Percentiles rank a stretch among this genome's conserved stretches.
Conservation (phyloP, 345 rosid species). For the Kandelia obovata region DNA sequence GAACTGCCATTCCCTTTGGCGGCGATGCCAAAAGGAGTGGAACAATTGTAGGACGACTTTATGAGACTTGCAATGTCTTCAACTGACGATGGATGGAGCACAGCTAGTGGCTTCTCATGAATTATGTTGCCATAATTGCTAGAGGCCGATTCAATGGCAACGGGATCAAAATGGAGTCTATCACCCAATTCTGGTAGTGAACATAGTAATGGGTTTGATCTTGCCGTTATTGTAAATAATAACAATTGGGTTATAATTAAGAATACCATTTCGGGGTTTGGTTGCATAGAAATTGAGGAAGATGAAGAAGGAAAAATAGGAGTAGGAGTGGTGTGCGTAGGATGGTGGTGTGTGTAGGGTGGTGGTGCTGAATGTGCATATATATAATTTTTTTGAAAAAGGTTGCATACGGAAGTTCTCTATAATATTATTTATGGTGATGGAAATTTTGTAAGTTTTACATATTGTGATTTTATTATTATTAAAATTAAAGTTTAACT, state of each 20-base stretch:
- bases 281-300: too few species aligned
- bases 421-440: too few species aligned
- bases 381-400: too few species aligned
- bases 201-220: background rate
- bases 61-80: slow-evolving; percentile 13
- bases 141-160: slow-evolving; percentile 8
- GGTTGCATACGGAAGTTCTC: too few species aligned
- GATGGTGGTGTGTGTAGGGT: too few species aligned
- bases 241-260: background rate
- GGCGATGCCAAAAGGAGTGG: slow-evolving; percentile 18
- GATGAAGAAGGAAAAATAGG: too few species aligned
- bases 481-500: too few species aligned
- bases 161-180: slow-evolving; percentile 7
- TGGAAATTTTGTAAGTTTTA: too few species aligned
- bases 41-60: slow-evolving; percentile 14
- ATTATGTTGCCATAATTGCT: slow-evolving; percentile 26
- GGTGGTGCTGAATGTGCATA: too few species aligned
- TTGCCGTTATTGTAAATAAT: background rate
- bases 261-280: background rate
- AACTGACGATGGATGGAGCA: slow-evolving; percentile 15
- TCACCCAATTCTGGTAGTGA: slow-evolving; percentile 3
- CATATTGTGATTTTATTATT: too few species aligned
- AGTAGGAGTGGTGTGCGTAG: too few species aligned
- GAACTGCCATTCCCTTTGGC: slow-evolving; percentile 21
- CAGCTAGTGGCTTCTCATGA: slow-evolving; percentile 22